Percentiles rank a stretch among this genome's conserved stretches.
phyloP scores from a whole-genome alignment of 352 stramenopile species.

The Phytophthora hibernalis region DNA sequence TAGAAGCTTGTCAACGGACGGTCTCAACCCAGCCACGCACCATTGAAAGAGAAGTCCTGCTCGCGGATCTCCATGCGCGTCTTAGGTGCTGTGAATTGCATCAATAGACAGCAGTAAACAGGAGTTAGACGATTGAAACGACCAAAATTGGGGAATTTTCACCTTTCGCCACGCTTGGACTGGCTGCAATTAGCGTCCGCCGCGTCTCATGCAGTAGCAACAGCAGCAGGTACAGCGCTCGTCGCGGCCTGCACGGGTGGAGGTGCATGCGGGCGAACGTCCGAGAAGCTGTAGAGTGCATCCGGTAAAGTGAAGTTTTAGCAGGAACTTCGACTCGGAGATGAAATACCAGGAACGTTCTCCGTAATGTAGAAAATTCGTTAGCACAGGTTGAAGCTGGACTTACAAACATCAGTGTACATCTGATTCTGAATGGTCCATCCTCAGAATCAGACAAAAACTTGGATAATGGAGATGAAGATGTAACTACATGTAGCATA shows the following conservation, averaged over 20 bases:
- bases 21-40: constrained; percentile 43
- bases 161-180: constrained; percentile 31
- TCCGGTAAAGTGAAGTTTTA: constrained; percentile 3
- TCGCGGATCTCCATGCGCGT: constrained; percentile 64
- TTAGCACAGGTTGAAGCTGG: background rate
- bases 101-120: constrained; percentile 3
- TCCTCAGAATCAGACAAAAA: background rate
- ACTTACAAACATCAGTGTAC: constrained; percentile 5
- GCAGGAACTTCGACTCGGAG: constrained; percentile 16
- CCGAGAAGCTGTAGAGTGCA: constrained; percentile 18
- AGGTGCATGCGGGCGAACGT: constrained; percentile 23
- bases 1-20: constrained; percentile 14
- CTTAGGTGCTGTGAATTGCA: constrained; percentile 29
- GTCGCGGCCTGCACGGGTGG: constrained; percentile 19
- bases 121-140: constrained; percentile 32
- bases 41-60: constrained; percentile 73
- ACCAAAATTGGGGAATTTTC: constrained; percentile 11
- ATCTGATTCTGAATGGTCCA: constrained; percentile 6
- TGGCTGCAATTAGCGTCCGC: constrained; percentile 31
- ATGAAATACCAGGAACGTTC: constrained; percentile 15
- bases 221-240: constrained; percentile 41
- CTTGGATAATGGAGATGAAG: too few species aligned
- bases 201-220: constrained; percentile 37
- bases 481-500: too few species aligned
- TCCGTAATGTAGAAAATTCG: constrained; percentile 16